phyloP scores from a whole-genome alignment of 2,329 filamentous ascomycete genomes.

The Neoarthrinium moseri region DNA sequence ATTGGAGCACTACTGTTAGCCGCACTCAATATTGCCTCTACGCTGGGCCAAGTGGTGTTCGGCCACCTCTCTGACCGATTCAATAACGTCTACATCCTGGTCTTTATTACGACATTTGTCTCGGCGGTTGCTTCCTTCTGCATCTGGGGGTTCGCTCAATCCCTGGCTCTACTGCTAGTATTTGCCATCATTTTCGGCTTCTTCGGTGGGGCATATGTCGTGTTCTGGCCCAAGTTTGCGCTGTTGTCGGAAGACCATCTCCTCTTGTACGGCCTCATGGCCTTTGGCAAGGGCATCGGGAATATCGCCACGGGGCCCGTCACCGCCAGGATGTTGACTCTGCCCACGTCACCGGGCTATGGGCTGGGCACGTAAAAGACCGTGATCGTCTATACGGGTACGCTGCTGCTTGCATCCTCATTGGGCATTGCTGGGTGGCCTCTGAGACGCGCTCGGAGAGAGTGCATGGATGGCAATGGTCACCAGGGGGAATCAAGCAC shows the following conservation, averaged over 20 bases:
- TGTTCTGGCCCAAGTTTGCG: conserved; percentile 51
- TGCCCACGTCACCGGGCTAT: neutral
- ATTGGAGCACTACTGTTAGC: conserved; percentile 6
- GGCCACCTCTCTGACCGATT: conserved; percentile 59
- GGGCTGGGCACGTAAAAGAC: conserved; percentile 3
- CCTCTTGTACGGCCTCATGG: conserved; percentile 25
- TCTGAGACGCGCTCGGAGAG: too few species aligned
- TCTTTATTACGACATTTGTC: neutral
- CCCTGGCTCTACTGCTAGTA: conserved; percentile 51
- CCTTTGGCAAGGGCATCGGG: conserved; percentile 26
- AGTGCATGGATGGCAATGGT: too few species aligned
- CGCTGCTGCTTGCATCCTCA: conserved; percentile 1
- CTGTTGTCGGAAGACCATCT: conserved; percentile 25
- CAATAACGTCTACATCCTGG: conserved; percentile 27
- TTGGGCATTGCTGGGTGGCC: conserved; percentile 2
- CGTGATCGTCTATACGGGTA: neutral
- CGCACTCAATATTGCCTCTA: conserved; percentile 35
- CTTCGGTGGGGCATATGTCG: conserved; percentile 63
- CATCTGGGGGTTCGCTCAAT: conserved; percentile 60
- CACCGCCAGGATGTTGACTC: conserved; percentile 17
- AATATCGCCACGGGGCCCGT: conserved; percentile 25
- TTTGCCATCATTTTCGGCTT: conserved; percentile 64
- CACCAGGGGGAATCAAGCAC: too few species aligned
- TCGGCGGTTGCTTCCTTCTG: conserved; percentile 54
- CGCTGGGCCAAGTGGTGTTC: conserved; percentile 55